Base-by-base conservation (phyloP, 2,329 filamentous ascomycete genomes). In the Talaromyces amestolkiae region DNA sequence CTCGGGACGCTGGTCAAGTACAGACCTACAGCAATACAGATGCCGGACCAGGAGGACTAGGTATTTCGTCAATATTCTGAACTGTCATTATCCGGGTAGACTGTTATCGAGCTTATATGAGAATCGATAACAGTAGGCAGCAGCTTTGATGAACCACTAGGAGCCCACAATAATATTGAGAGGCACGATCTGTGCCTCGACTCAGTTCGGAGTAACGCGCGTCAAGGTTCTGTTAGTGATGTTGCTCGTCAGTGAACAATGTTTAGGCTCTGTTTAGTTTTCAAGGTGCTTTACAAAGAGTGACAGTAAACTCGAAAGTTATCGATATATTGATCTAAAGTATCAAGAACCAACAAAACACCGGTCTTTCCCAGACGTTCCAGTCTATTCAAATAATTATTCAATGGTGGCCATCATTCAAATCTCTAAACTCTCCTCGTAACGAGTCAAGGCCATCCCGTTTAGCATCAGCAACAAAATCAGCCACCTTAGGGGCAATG, bases 261-360 rank as follows among this genome's bases (percentile, higher is more conserved):
- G 17, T 8, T 8, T 8, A 41, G 41, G 41, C 10, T 22, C n/a
- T 11, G 3, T 45, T 19, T 19, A 45, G 3, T 19, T 19, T 11
- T 27, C 27, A 27, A 27, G 27, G 27, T 27, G 3, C 6, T 3
- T 10, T 45, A 45, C n/a, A 45, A 45, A 27, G 41, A 45, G 19
- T 45, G 41, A 5, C n/a, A 22, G 19, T 17, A 45, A 19, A 11
- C n/a, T 19, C n/a, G n/a, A 45, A 19, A 45, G 7, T 19, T 19
- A 45, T 9, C 17, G 8, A 10, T 11, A 27, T 6, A 49, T 22
- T 27, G 8, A 33, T 10, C n/a, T n/a, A 3, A 27, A 31, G n/a
- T 24, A 15, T 82, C 17, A 24, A 58, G 9, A 58, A 24, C 1
- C 3, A 39, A 3, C 13, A 58, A 10, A 41, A 22, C 3, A 39